Conservation (phyloP, 257 asterid species). For the Scutellaria baicalensis region DNA sequence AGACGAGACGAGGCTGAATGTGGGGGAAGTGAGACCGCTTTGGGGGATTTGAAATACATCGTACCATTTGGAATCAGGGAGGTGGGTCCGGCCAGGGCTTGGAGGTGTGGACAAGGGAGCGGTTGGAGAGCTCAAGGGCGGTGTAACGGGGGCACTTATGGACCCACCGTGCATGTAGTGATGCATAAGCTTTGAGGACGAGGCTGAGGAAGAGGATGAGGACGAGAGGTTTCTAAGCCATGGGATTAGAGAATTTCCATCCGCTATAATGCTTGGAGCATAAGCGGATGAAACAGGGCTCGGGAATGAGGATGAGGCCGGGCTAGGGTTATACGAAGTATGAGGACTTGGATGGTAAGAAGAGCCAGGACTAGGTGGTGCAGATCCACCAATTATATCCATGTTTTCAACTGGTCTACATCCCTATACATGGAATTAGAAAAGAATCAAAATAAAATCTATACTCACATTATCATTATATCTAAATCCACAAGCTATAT, state of each 20-base stretch:
- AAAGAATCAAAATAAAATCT: background rate
- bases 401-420: conserved; percentile 51
- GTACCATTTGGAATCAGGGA: conserved; percentile 54
- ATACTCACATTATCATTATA: too few species aligned
- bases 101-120: conserved; percentile 41
- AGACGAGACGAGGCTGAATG: conserved; percentile 61
- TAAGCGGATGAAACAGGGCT: conserved; percentile 46
- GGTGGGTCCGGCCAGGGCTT: conserved; percentile 49
- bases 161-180: conserved; percentile 53
- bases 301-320: conserved; percentile 46
- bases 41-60: conserved; percentile 61
- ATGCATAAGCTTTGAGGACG: conserved; percentile 42
- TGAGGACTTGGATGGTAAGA: conserved; percentile 28
- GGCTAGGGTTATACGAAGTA: conserved; percentile 25
- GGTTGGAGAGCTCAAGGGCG: conserved; percentile 75
- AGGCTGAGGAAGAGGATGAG: conserved; percentile 31
- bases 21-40: conserved; percentile 62
- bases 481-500: too few species aligned
- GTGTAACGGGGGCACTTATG: conserved; percentile 73
- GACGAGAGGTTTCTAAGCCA: conserved; percentile 74
- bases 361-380: conserved; percentile 50
- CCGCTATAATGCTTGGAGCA: conserved; percentile 30
- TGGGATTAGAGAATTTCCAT: conserved; percentile 65
- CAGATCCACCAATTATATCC: conserved; percentile 42
- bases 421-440: conserved; percentile 23